Base-by-base conservation (phyloP, 148 eudicot species). In the Dianthus caryophyllus region DNA sequence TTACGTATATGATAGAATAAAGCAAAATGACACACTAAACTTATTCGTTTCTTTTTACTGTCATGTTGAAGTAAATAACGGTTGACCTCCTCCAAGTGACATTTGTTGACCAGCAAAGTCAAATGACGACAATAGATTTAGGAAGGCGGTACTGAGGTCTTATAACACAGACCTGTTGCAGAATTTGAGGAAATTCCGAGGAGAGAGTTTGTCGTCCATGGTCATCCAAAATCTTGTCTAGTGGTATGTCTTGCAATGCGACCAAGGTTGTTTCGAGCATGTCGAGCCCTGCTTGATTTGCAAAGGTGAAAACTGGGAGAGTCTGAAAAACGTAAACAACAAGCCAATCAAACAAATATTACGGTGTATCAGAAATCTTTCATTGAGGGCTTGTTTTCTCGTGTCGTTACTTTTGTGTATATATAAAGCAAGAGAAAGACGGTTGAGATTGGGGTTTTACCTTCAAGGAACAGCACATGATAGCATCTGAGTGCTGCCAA, bases 401-500 rank as follows among this genome's bases (percentile, higher is more conserved):
- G n/a, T n/a, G n/a, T n/a, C n/a, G n/a, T n/a, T n/a, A n/a, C n/a
- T 33, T 33, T 41, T 41, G 10, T 41, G 18, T 1, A 39, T 18
- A 8, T 24, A 41, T 4, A 11, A 46, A 20, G 27, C 30, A 1
- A 17, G 36, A 44, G 5, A 30, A 16, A 29, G 46, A 39, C 20
- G 10, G 22, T 36, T 41, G 53, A 48, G n/a, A 16, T 27, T 18
- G 29, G 30, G 44, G 57, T 1, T 58, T n/a, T 57, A 88, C 96
- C 97, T 91, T 91, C 70, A 88, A 66, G 63, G 96, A 86, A 84
- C 96, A 91, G 75, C 97, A 91, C 85, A 91, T 51, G 50, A 91
- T 82, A 53, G 97, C 96, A 82, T 91, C 97, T 10, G 97, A 79
- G 70, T 88, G 96, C 61, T 86, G 85, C 97, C 97, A 91, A 47